A percentile compares a stretch with the other conserved stretches of the same genome.
phyloP scores from a whole-genome alignment of 164 flowering plant genomes.

The Liriodendron chinense region DNA sequence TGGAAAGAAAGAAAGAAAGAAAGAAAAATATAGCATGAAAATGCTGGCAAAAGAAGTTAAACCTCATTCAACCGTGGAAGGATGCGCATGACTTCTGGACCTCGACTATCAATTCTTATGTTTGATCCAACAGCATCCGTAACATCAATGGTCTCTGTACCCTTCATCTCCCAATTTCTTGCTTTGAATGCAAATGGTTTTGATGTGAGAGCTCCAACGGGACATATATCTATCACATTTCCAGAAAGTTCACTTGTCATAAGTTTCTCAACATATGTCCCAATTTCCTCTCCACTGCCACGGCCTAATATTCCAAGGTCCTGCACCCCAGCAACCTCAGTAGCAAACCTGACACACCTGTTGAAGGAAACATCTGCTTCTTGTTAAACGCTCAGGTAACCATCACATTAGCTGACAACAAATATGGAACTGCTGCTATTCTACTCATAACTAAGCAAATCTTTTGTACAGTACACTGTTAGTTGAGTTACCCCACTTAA shows the following conservation, averaged over 20 bases:
- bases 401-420: not conserved
- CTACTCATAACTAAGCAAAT: not conserved
- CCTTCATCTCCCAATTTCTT: slow-evolving; percentile 96
- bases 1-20: not conserved
- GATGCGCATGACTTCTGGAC: slow-evolving; percentile 98
- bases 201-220: slow-evolving; percentile 97
- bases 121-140: slow-evolving; percentile 99
- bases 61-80: slow-evolving; percentile 96
- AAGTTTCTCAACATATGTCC: slow-evolving; percentile 94
- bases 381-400: slow-evolving; percentile 2
- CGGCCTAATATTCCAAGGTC: slow-evolving; percentile 99
- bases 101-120: slow-evolving; percentile 96
- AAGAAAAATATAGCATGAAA: not conserved
- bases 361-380: slow-evolving; percentile 13
- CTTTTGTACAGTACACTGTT: not conserved
- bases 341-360: slow-evolving; percentile 99
- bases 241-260: slow-evolving; percentile 99
- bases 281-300: slow-evolving; percentile 99
- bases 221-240: slow-evolving; percentile 98
- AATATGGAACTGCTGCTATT: not conserved
- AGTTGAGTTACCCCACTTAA: not conserved
- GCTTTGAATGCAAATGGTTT: slow-evolving; percentile 99
- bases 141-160: slow-evolving; percentile 94
- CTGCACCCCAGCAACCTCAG: slow-evolving; percentile 95
- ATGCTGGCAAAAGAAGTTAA: slow-evolving; percentile 6